Evolutionary conservation across 148 eudicot species (phyloP).

Genomic region (Persicaria maculosa): DNA sequence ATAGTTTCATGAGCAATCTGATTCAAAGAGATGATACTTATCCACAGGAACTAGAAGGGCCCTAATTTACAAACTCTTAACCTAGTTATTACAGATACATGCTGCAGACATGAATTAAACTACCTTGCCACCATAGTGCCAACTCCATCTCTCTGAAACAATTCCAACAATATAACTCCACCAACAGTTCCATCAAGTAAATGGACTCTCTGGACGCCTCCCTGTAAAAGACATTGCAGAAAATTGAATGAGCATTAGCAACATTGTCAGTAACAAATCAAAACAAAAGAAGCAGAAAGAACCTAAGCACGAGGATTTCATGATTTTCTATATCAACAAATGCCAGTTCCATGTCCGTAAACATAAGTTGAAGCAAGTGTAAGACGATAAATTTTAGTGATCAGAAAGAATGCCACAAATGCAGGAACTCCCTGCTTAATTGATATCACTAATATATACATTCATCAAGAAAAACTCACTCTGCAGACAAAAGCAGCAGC

Average conservation of each 20-base stretch:
- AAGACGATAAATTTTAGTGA: background rate
- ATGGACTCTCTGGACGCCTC: slow-evolving; percentile 96
- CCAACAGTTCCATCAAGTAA: slow-evolving; percentile 76
- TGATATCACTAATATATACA: background rate
- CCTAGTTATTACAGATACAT: background rate
- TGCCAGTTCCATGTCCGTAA: background rate
- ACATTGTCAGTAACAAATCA: background rate
- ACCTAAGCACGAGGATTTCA: background rate
- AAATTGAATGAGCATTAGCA: background rate
- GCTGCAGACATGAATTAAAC: background rate
- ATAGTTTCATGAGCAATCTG: background rate
- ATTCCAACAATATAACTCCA: slow-evolving; percentile 75
- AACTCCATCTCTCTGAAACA: slow-evolving; percentile 89
- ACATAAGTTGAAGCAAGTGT: background rate
- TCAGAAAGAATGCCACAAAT: background rate
- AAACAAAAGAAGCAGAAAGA: background rate
- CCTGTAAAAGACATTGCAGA: slow-evolving; percentile 35
- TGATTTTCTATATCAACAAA: background rate
- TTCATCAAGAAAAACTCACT: slow-evolving; percentile 41
- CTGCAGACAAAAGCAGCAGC: slow-evolving; percentile 99
- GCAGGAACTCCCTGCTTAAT: background rate
- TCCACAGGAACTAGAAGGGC: background rate
- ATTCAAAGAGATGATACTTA: background rate
- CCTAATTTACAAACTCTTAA: background rate
- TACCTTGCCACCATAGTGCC: slow-evolving; percentile 99